These are phyloP conservation scores for Boletus huronensis DNA, from an alignment of 768 basidiomycete species.

Conservation along the genomic window DNA sequence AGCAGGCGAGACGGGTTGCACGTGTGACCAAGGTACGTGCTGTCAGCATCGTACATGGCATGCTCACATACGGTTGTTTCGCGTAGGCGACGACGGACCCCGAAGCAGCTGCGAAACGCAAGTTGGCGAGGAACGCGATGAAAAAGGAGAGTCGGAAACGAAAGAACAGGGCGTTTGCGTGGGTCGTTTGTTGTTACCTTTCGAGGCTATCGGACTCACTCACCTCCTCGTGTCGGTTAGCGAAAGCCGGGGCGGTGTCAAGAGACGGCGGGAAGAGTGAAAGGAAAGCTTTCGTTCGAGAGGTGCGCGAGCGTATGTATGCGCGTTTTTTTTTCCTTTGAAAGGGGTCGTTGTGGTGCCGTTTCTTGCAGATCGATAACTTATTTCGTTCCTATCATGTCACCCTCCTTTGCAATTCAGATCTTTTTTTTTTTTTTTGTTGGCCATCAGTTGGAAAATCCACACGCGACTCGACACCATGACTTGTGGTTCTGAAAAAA, in stretches of 20 bases:
- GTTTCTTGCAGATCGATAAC: too few species aligned
- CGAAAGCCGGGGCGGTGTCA: constrained; percentile 47
- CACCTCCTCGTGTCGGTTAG: too few species aligned
- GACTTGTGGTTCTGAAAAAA: too few species aligned
- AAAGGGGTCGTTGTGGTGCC: too few species aligned
- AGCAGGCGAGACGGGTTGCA: constrained; percentile 67
- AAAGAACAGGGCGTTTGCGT: constrained; percentile 62
- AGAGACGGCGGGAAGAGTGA: constrained; percentile 39
- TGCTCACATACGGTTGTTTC: background rate
- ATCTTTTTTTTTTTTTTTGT: too few species aligned
- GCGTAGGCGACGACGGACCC: constrained; percentile 69
- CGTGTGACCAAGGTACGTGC: constrained; percentile 51
- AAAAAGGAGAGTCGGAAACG: constrained; percentile 88
- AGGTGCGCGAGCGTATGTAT: background rate
- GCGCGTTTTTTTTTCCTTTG: background rate
- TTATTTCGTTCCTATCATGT: background rate
- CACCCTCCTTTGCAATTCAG: too few species aligned
- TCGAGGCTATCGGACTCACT: background rate
- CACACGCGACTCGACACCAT: too few species aligned
- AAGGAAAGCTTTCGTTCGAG: too few species aligned
- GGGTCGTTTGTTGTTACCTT: constrained; percentile 30
- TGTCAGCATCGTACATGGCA: too few species aligned
- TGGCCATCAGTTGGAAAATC: background rate
- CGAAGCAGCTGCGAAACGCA: constrained; percentile 70
- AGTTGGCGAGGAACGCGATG: constrained; percentile 60